Percentiles rank a stretch among this genome's conserved stretches.
These are phyloP conservation scores for Teratosphaeria zuluensis DNA, from an alignment of 2,329 filamentous ascomycete species.

Conservation along the genomic window DNA sequence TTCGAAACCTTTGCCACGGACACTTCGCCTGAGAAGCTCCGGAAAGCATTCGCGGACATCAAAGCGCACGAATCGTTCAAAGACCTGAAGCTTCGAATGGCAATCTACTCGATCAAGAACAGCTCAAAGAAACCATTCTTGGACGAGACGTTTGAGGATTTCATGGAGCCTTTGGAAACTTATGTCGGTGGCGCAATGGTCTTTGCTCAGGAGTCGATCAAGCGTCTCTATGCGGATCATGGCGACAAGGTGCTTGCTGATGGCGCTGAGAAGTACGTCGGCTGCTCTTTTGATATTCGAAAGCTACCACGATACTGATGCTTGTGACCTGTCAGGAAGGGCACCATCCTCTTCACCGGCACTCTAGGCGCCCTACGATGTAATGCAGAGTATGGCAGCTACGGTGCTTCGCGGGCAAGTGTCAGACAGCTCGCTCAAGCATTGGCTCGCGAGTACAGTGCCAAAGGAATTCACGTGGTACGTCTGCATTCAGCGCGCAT, in stretches of 20 bases:
- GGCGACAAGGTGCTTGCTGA: slow-evolving; percentile 39
- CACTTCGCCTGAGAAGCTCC: slow-evolving; percentile 38
- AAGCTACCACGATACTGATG: slow-evolving; percentile 29
- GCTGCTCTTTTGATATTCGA: slow-evolving; percentile 23
- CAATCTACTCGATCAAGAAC: slow-evolving; percentile 50
- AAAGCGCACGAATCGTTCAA: slow-evolving; percentile 38
- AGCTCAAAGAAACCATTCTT: slow-evolving; percentile 46
- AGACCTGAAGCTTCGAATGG: slow-evolving; percentile 41
- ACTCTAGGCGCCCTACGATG: slow-evolving; percentile 39
- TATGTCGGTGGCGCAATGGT: slow-evolving; percentile 48
- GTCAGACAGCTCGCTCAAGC: slow-evolving; percentile 48
- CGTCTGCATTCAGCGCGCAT: not conserved
- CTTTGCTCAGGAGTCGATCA: slow-evolving; percentile 45
- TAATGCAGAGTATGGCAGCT: slow-evolving; percentile 45
- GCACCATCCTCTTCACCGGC: slow-evolving; percentile 45
- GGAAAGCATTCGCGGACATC: slow-evolving; percentile 42
- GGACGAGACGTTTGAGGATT: slow-evolving; percentile 43
- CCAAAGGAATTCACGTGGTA: slow-evolving; percentile 49
- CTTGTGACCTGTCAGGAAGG: not conserved
- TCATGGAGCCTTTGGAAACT: slow-evolving; percentile 37
- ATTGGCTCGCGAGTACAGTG: slow-evolving; percentile 47
- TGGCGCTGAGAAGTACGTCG: slow-evolving; percentile 32
- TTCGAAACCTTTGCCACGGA: slow-evolving; percentile 45
- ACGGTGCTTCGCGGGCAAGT: slow-evolving; percentile 44
- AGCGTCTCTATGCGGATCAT: slow-evolving; percentile 44